Base-by-base conservation (phyloP, 2,329 filamentous ascomycete species). In the Mariannaea elegans region DNA sequence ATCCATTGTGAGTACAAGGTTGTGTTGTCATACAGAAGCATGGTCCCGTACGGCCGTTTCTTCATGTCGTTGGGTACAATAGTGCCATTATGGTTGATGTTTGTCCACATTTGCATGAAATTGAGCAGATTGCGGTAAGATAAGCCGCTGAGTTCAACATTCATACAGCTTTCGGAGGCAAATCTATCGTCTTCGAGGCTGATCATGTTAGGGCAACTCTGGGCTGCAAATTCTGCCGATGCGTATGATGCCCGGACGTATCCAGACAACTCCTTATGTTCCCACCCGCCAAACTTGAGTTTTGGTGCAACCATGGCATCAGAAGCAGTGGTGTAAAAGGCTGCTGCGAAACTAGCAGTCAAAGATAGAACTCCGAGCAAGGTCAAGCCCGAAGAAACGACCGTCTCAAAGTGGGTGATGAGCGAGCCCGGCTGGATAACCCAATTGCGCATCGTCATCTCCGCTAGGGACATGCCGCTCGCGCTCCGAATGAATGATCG, bases 401-500 rank as follows among this genome's bases (percentile, higher is more conserved):
- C 77, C 4, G 84, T 85, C 62, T 89, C 82, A 74, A 82, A 90
- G 65, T 92, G 87, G 0, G 89, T 91, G 18, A 94, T 79, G 63
- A 94, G 80, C 0, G 87, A 89, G 0, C 91, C 91, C 0, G 90
- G 90, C 73, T 90, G 87, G 45, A 88, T 85, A 18, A 90, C 84
- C 91, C 91, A 94, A 41, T 70, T 66, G 2, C 91, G 83, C 90
- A 94, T 93, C 14, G 84, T 89, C 79, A 94, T 86, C 70, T 94
- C 91, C 0, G 91, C 88, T 14, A 94, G 82, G 0, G 87, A 92
- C 58, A 94, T 84, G 2, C 91, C 91, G 3, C 79, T 77, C 0
- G 86, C 84, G 8, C 82, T 78, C 53, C 82, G 84, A 21, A 83
- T 82, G 55, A 92, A 84, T 0, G 91, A 89, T 54, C 89, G 80